Evolutionary conservation across 345 rosid species (phyloP), one percentile per base, ranked within the genome.

Genomic region (Pistacia integerrima): DNA sequence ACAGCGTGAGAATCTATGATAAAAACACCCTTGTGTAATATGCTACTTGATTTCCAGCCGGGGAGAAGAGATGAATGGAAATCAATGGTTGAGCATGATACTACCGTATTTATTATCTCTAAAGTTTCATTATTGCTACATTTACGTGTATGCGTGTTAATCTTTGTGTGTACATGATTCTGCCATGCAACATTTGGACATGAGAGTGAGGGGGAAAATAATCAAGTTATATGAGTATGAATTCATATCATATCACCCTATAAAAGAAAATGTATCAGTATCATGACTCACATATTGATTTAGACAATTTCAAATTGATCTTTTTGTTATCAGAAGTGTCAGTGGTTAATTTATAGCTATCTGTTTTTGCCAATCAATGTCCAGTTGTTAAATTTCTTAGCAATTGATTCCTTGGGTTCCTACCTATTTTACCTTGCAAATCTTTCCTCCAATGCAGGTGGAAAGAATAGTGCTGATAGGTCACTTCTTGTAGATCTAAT

Each of bases 391-490:
- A 59, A 28, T 44, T 10, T 60, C 22, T 18, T 59, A n/a, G 25
- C 36, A 22, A 11, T 36, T n/a, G 56, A 33, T 67, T 68, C 4
- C 41, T 30, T 14, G 11, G 51, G 63, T 63, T 66, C 6, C 17
- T 60, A 12, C 64, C 66, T 70, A 72, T 72, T 73, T 64, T 13
- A 62, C 54, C 58, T 11, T 73, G 65, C 20, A 36, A 71, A 64
- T 49, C 3, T 38, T 68, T 81, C 66, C 59, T 20, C 48, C 28
- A 8, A 48, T 75, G 87, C 80, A 93, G 98, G 89, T 81, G 92
- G 92, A 79, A 93, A 91, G 82, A 92, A 89, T 82, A 92, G 94
- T 84, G 90, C 95, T 52, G 98, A 90, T 80, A 88, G 89, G 73
- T 89, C 90, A 51, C 88, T 94, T 66, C 88, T 92, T 1, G 78